Evolutionary conservation across 192 early-diverging fungal species (phyloP), one percentile per base, ranked within the genome.

Genomic region (Coemansia reversa): DNA sequence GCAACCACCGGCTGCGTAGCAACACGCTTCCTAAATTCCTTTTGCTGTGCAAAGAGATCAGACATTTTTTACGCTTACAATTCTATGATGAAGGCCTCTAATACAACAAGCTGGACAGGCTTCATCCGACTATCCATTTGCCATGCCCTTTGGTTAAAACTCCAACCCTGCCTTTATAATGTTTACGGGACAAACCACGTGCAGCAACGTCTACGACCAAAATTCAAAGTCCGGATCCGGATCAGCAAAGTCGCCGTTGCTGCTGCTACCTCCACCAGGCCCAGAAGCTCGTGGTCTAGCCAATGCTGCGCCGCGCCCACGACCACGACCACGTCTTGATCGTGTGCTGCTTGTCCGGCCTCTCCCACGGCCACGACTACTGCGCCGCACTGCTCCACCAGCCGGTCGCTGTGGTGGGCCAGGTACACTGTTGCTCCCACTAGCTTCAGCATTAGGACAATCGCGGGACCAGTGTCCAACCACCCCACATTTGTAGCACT

Each of bases 1-100:
- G 51, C 52, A 24, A 81, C 68, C 48, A 78, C 50, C 11, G 82
- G 82, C 65, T 87, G 86, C 27, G 81, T 66, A 0, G 82, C 79
- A 30, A 84, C 63, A 6, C 80, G 74, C 67, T 77, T 74, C 52
- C 80, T 82, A 57, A 87, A 85, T 5, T 51, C 63, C 14, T 74
- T 63, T 20, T 67, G 63, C 28, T 64, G 35, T 19, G 50, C 63
- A n/a, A 72, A 51, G 19, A 68, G 69, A 23, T 76, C 62, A 7
- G 74, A 67, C 74, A 76, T 76, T 14, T 19, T 63, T 5, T 28
- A 51, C 8, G 9, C 8, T 9, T 6, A 39, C 3, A 39, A 39
- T 12, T 39, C n/a, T 39, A 39, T 9, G 35, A 39, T 39, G 9
- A 39, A 39, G 35, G 35, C 8, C 35, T 39, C 35, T 39, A 39